Base-by-base conservation (phyloP, 257 asterid species). In the Scutellaria barbata region DNA sequence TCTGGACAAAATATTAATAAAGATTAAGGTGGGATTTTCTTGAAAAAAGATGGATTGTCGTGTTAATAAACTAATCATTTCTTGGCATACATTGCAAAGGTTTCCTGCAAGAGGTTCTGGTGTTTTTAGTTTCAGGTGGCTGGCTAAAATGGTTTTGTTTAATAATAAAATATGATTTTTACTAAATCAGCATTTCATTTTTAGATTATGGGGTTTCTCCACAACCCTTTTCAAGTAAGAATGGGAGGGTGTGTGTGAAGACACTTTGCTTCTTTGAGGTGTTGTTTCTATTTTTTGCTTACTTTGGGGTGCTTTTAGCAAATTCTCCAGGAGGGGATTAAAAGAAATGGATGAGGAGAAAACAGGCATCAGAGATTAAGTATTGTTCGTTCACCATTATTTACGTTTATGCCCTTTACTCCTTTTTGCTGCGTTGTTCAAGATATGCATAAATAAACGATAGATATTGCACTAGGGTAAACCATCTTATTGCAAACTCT, bases 281-380 rank as follows among this genome's bases (percentile, higher is more conserved):
- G 16, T 54, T 18, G 35, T 42, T n/a, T 56, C 39, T 55, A 16
- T 41, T 68, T 16, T 6, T 46, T 71, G 17, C 10, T 42, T 39
- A 39, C 9, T 52, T 72, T 3, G 58, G 69, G 66, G 16, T 12
- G 40, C 4, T 52, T 53, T 33, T 56, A 85, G 95, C 95, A 40
- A 81, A 60, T 42, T 71, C 86, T 4, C 88, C 92, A 0, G 81
- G 89, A 39, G 96, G 89, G 61, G 78, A 79, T 79, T 58, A 78
- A 57, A 90, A 80, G 82, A 86, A 88, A 76, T 73, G 82, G 72
- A 71, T 76, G 10, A 82, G 89, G 89, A 80, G 78, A 64, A 86
- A 81, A 63, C 63, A 79, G 12, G 71, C 65, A 10, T 72, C 76
- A 9, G 83, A 77, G 75, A 74, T 80, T 66, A 82, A 88, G 22